Conservation (phyloP, 2,329 filamentous ascomycete species). For the Pseudopithomyces maydicus region DNA sequence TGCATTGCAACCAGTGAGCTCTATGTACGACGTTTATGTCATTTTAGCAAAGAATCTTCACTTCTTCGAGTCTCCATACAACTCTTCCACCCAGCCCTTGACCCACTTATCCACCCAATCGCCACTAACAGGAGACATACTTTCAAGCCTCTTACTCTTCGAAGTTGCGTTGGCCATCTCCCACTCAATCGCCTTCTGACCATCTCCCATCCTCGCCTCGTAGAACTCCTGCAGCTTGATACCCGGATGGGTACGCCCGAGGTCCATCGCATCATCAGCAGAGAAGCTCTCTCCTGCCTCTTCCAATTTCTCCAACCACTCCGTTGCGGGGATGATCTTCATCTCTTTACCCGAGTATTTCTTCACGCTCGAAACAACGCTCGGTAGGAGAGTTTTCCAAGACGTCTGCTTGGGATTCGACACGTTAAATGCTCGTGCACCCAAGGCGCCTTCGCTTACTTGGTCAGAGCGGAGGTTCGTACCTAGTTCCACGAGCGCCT, state of each 20-base stretch:
- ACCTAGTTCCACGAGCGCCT: conserved; percentile 7
- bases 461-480: background rate
- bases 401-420: conserved; percentile 1
- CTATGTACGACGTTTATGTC: no score
- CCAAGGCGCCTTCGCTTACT: background rate
- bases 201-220: conserved; percentile 5
- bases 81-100: background rate
- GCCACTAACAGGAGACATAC: conserved; percentile 4
- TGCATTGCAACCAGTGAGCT: no score
- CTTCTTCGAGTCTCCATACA: background rate
- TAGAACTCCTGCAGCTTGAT: conserved; percentile 14
- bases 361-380: conserved; percentile 3
- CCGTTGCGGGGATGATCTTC: background rate
- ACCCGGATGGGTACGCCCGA: conserved; percentile 9
- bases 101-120: conserved; percentile 12
- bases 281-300: background rate
- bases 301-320: conserved; percentile 3
- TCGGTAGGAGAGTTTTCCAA: conserved; percentile 5
- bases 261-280: conserved; percentile 2
- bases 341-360: conserved; percentile 4
- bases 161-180: conserved; percentile 1
- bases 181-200: conserved; percentile 7
- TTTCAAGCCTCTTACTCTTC: conserved; percentile 1
- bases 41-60: background rate
- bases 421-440: conserved; percentile 8